Evolutionary conservation across 768 basidiomycete species (phyloP).

Genomic region (Lyophyllum decastes): DNA sequence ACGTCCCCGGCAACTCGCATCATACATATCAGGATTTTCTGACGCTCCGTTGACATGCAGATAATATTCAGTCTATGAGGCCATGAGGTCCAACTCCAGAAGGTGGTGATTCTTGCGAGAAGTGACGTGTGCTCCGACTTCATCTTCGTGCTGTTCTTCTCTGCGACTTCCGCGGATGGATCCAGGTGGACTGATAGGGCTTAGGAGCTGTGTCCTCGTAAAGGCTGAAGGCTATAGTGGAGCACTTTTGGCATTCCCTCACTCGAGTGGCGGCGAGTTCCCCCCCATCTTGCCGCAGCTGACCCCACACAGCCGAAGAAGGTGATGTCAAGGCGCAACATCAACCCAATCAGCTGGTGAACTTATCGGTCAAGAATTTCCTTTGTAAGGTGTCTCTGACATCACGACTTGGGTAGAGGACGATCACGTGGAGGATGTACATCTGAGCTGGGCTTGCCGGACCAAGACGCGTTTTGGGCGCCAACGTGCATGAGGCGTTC

Average conservation of each 20-base stretch:
- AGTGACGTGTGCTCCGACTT: conserved; percentile 11
- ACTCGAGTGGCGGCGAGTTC: not conserved
- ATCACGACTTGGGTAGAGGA: not conserved
- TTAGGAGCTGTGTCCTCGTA: not conserved
- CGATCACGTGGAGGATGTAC: conserved; percentile 9
- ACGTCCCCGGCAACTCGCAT: conserved; percentile 4
- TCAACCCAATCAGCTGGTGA: not conserved
- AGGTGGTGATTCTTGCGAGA: conserved; percentile 2
- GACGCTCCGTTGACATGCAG: conserved; percentile 13
- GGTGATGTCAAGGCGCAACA: not conserved
- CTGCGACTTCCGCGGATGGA: not conserved
- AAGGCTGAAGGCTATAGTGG: not conserved
- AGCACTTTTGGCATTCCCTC: not conserved
- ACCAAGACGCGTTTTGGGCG: conserved; percentile 8
- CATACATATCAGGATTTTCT: not conserved
- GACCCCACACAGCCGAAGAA: conserved; percentile 8
- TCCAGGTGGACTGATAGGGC: conserved; percentile 10
- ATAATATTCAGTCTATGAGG: not conserved
- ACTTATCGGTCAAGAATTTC: not conserved
- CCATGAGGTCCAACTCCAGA: conserved; percentile 9
- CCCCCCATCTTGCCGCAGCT: conserved; percentile 1
- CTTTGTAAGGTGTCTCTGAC: conserved; percentile 9
- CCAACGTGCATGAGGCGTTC: not conserved
- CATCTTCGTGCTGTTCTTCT: not conserved
- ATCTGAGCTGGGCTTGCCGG: not conserved